A percentile compares a stretch with the other conserved stretches of the same genome.
Evolutionary conservation across 1,139 yeast genomes (phyloP).

Genomic region (Hemisphaericaspora xylanilytica): DNA sequence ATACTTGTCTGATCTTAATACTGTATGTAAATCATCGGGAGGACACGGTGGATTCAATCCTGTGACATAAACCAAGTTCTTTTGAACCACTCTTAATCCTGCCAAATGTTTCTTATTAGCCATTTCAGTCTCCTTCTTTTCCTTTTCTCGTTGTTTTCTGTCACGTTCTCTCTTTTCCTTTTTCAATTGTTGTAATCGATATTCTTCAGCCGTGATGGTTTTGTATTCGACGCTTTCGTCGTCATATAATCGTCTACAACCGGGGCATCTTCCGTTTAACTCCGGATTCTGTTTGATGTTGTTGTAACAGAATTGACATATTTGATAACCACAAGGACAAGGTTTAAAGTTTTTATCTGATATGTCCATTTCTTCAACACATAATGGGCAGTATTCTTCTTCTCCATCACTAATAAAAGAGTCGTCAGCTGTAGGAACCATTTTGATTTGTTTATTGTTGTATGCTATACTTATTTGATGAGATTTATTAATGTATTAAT

Average conservation of each 20-base stretch:
- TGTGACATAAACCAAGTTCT: constrained; percentile 93
- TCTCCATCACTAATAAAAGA: constrained; percentile 74
- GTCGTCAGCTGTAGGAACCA: constrained; percentile 30
- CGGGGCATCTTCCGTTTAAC: constrained; percentile 94
- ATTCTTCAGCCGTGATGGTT: constrained; percentile 80
- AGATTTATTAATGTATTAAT: not conserved
- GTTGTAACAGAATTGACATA: constrained; percentile 97
- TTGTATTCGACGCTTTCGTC: constrained; percentile 91
- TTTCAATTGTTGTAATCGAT: constrained; percentile 72
- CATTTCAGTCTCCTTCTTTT: constrained; percentile 85
- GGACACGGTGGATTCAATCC: constrained; percentile 91
- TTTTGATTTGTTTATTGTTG: not conserved
- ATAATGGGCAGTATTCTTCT: constrained; percentile 78
- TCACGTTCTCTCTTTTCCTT: constrained; percentile 82
- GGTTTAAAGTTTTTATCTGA: constrained; percentile 96
- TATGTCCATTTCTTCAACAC: constrained; percentile 96
- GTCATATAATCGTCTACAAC: constrained; percentile 91
- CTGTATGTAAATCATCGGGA: constrained; percentile 83
- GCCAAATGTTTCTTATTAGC: constrained; percentile 90
- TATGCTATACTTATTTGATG: not conserved
- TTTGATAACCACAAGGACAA: constrained; percentile 98
- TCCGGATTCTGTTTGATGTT: constrained; percentile 95
- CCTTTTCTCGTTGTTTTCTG: constrained; percentile 86
- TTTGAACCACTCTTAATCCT: constrained; percentile 96
- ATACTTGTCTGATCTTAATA: constrained; percentile 85